Evolutionary conservation across 2,329 filamentous ascomycete genomes (phyloP).

Genomic region (Tolypocladium amazonense): DNA sequence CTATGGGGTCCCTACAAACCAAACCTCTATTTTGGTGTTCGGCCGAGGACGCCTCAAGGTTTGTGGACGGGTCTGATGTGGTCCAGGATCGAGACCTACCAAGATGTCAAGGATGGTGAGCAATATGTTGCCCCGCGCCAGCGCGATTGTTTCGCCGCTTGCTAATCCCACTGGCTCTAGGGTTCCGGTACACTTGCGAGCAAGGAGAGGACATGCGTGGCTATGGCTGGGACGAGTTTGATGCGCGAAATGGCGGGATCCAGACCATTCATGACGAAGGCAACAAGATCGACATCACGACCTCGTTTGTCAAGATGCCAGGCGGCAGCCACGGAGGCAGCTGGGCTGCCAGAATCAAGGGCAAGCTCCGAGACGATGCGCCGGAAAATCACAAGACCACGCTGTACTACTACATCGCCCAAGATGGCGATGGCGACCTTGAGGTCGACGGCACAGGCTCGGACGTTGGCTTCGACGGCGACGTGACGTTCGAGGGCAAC

Average conservation of each 20-base stretch:
- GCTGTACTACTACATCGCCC: constrained; percentile 69
- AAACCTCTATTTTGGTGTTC: constrained; percentile 87
- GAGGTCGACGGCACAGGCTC: constrained; percentile 44
- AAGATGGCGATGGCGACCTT: constrained; percentile 64
- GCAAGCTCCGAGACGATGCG: constrained; percentile 61
- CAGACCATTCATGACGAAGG: constrained; percentile 85
- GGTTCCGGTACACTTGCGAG: constrained; percentile 89
- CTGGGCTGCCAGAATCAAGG: constrained; percentile 85
- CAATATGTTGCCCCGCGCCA: neutral
- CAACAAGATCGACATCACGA: constrained; percentile 84
- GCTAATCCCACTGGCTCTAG: constrained; percentile 29
- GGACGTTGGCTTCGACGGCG: constrained; percentile 39
- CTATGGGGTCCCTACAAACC: constrained; percentile 94
- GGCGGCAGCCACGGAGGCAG: constrained; percentile 78
- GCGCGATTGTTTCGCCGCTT: neutral
- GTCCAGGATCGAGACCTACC: constrained; percentile 73
- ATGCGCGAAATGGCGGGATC: constrained; percentile 74
- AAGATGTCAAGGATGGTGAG: constrained; percentile 63
- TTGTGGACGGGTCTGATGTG: constrained; percentile 79
- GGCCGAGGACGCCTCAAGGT: constrained; percentile 71
- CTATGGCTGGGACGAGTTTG: constrained; percentile 97
- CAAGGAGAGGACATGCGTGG: constrained; percentile 89
- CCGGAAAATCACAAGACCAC: constrained; percentile 60
- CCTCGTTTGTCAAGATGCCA: constrained; percentile 86
- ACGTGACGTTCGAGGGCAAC: constrained; percentile 61